These are phyloP conservation scores for Psilocybe subaeruginosa DNA, from an alignment of 768 basidiomycete genomes.

Conservation along the genomic window DNA sequence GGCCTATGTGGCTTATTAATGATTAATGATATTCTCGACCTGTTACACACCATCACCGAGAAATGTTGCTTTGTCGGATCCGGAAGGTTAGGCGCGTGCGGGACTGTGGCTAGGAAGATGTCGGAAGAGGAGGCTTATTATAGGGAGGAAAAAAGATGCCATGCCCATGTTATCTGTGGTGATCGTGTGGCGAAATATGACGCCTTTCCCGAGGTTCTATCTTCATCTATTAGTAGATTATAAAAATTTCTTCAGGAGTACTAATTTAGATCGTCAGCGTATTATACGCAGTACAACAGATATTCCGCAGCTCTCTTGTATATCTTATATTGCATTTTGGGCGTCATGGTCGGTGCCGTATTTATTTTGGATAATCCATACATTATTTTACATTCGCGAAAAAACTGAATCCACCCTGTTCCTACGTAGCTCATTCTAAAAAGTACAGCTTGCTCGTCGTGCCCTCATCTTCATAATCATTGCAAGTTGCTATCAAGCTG, in stretches of 20 bases:
- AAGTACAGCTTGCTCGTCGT: too few species aligned
- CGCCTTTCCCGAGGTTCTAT: not conserved
- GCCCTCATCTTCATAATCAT: too few species aligned
- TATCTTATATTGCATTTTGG: not conserved
- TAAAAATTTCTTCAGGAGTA: not conserved
- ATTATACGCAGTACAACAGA: not conserved
- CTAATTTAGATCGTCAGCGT: not conserved
- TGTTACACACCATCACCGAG: not conserved
- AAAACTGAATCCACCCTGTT: not conserved
- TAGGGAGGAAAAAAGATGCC: not conserved
- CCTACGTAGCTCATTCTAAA: too few species aligned
- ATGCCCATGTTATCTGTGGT: not conserved
- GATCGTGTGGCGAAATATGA: not conserved
- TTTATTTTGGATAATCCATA: not conserved
- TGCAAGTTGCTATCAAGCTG: not conserved
- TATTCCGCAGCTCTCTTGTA: not conserved
- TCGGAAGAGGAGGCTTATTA: not conserved
- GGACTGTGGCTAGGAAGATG: not conserved
- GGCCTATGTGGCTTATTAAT: slow-evolving; percentile 50
- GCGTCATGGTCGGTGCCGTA: not conserved
- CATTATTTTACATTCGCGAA: not conserved
- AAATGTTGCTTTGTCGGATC: not conserved
- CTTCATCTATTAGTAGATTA: not conserved
- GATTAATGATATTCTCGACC: not conserved
- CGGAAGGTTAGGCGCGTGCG: not conserved